Percentiles rank a stretch among this genome's conserved stretches.
Conservation (phyloP, 2,329 filamentous ascomycete genomes). For the Colletotrichum sp. region DNA sequence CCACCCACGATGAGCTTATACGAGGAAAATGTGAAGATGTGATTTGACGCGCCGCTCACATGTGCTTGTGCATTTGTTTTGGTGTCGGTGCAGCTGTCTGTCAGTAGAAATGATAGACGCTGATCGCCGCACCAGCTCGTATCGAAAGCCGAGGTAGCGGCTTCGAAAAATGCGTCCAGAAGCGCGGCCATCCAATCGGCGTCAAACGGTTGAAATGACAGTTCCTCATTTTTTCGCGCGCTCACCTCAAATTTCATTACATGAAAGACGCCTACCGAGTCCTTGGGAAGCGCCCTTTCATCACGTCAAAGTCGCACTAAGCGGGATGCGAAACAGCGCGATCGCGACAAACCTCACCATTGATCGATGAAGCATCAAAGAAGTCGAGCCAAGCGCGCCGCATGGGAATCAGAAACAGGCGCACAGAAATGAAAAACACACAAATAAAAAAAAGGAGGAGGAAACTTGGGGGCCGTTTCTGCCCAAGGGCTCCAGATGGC, state of each 20-base stretch:
- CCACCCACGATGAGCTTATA: constrained; percentile 1
- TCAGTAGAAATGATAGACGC: background rate
- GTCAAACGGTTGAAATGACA: background rate
- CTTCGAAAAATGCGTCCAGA: background rate
- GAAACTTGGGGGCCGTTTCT: constrained; percentile 7
- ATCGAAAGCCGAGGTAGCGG: background rate
- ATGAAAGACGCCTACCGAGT: background rate
- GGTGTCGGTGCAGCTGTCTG: background rate
- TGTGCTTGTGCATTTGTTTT: background rate
- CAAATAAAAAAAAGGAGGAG: background rate
- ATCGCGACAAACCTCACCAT: background rate
- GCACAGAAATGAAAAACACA: background rate
- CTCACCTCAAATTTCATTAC: background rate
- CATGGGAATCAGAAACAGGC: background rate
- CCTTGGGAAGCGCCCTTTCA: background rate
- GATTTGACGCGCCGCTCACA: background rate
- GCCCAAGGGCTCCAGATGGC: background rate
- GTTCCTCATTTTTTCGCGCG: background rate
- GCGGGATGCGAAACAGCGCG: background rate
- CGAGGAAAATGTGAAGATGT: background rate
- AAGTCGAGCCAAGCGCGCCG: background rate
- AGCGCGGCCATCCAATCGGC: background rate
- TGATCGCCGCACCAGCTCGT: background rate
- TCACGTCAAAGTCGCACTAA: background rate
- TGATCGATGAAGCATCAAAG: background rate